These are phyloP conservation scores for Fusarium multiceps DNA, from an alignment of 2,329 filamentous ascomycete genomes.

Conservation along the genomic window DNA sequence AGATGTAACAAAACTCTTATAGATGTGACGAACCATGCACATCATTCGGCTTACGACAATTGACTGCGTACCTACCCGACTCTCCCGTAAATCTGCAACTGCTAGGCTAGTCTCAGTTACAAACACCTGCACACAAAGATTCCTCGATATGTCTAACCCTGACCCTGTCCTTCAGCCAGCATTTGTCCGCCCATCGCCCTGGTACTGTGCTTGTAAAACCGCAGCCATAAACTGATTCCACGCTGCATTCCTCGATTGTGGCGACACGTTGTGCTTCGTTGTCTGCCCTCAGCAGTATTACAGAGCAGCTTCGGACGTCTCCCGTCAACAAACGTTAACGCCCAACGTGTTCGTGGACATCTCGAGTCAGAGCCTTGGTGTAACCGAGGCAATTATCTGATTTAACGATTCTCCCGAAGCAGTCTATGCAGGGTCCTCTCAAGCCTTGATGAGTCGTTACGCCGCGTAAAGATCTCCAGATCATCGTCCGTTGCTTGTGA, in stretches of 20 bases:
- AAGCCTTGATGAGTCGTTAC: conserved; percentile 16
- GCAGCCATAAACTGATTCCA: conserved; percentile 1
- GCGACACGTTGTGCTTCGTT: conserved; percentile 18
- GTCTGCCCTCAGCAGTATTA: conserved; percentile 11
- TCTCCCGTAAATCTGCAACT: conserved; percentile 6
- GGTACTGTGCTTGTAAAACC: not conserved
- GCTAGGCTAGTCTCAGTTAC: conserved; percentile 4
- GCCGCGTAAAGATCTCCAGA: conserved; percentile 31
- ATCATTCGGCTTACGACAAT: conserved; percentile 14
- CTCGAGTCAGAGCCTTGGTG: conserved; percentile 7
- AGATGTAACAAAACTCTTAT: not conserved
- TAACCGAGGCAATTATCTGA: conserved; percentile 11
- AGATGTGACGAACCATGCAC: not conserved
- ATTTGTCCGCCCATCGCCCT: conserved; percentile 10
- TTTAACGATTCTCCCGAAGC: conserved; percentile 9
- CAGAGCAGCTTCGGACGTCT: conserved; percentile 8
- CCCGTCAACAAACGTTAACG: conserved; percentile 15
- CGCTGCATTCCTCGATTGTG: conserved; percentile 16
- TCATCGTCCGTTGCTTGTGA: conserved; percentile 21
- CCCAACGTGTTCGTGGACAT: conserved; percentile 25
- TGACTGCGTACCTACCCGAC: conserved; percentile 14
- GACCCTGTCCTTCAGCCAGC: conserved; percentile 21
- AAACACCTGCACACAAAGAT: conserved; percentile 8
- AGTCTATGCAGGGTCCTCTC: conserved; percentile 3
- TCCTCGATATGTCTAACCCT: conserved; percentile 21